Percentiles rank a stretch among this genome's conserved stretches.
phyloP scores from a whole-genome alignment of 2,329 filamentous ascomycete species.

The Pseudocercospora ulei region DNA sequence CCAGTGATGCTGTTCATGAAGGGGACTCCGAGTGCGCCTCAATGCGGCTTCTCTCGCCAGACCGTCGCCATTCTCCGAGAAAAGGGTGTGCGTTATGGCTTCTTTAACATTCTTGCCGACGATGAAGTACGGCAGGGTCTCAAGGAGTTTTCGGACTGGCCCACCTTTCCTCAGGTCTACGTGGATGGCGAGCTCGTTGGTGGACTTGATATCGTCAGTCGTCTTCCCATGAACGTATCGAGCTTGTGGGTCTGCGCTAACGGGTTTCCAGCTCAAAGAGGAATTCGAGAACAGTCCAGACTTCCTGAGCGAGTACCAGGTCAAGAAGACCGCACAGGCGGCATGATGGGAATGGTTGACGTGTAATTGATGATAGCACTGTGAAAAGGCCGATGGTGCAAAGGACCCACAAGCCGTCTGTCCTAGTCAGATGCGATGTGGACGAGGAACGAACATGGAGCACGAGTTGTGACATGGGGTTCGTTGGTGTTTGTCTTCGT shows the following conservation, averaged over 20 bases:
- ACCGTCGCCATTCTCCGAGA: constrained; percentile 78
- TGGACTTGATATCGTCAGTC: constrained; percentile 85
- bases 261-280: constrained; percentile 67
- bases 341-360: no score
- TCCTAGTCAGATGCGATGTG: no score
- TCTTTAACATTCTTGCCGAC: constrained; percentile 97
- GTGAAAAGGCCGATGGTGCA: no score
- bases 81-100: constrained; percentile 87
- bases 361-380: no score
- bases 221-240: background rate
- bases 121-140: constrained; percentile 93
- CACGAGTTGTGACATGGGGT: no score
- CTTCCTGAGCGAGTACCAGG: constrained; percentile 66
- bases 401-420: no score
- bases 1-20: constrained; percentile 99
- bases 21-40: constrained; percentile 75
- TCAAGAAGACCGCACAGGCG: constrained; percentile 27
- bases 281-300: constrained; percentile 74
- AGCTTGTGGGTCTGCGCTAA: background rate
- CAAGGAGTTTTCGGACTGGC: constrained; percentile 98
- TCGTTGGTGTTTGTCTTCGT: no score
- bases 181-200: constrained; percentile 82
- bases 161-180: constrained; percentile 93
- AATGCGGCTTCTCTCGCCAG: constrained; percentile 89
- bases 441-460: no score